Base-by-base conservation (phyloP, 1,284 basidiomycete species). In the Meripilus lineatus region DNA sequence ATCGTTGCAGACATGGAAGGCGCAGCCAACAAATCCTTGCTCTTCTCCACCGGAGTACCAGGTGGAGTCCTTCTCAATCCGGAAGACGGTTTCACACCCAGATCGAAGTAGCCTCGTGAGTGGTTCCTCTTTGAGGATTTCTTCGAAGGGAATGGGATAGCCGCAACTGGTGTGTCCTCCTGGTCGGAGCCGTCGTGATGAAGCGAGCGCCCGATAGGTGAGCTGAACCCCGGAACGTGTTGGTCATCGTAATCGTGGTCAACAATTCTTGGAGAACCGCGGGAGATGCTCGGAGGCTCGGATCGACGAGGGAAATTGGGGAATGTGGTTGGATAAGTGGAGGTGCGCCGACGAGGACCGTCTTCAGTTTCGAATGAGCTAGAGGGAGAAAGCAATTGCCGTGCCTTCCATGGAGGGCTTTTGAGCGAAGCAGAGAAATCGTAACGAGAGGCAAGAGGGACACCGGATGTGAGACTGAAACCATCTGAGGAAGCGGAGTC, bases 381-480 rank as follows among this genome's bases (percentile, higher is more conserved):
- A 30, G 58, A 49, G 42, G 59, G 37, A 30, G 57, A 46, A 3
- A 56, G 50, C 10, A n/a, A n/a, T 30, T 8, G n/a, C 8, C 28
- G 28, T n/a, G 57, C 55, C 50, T 57, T 66, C 70, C 71, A 72
- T 30, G 28, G 8, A 17, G 72, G 65, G 13, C 62, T 66, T 57
- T 73, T 74, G 46, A 72, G 57, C 0, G 80, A 75, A 11, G 67
- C 62, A 2, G 68, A 62, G 42, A 81, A 75, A 53, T 82, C 75
- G 54, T 84, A 81, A 36, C 79, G 70, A 18, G 72, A 62, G 0
- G 75, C 65, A 25, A 77, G 57, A 23, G 72, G 58, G 33, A 59
- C 62, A 1, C 56, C 57, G 11, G 60, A 56, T 44, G 56, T 59
- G 42, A 66, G 59, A 21, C 58, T 58, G 54, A 61, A 61, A 38